Evolutionary conservation across 306 rosid genomes (phyloP), one percentile per base, ranked within the genome.

Genomic region (Ormosia emarginata): DNA sequence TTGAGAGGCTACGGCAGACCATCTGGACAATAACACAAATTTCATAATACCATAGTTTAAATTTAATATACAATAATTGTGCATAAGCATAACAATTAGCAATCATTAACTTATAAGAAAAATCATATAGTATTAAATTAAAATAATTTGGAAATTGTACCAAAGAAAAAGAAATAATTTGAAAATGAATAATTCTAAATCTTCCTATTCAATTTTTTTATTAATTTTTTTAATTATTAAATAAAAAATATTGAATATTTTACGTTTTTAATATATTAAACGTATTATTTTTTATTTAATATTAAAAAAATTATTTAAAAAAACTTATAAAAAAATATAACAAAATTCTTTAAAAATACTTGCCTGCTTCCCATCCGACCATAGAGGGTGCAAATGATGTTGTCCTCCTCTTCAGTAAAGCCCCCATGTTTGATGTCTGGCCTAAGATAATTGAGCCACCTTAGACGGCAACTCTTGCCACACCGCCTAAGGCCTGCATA

Each of bases 371-470:
- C 98, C 86, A 92, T 83, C 53, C 89, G 94, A 71, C 49, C 64
- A 83, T 88, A 89, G 84, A 94, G 95, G 80, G 78, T 74, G 69
- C 73, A 89, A 41, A 94, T 94, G 80, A 81, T 66, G 82, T 14
- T 83, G 87, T 94, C 97, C 65, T 94, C 98, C 78, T 92, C 92
- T 41, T 92, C 98, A 39, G 95, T 92, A 41, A 92, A 94, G 41
- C 93, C 89, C 73, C 98, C 98, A 67, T 89, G 98, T 81, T 90
- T 94, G 86, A 94, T 94, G 85, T 94, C 85, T 41, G 98, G 98
- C 81, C 97, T 87, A 2, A 94, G 93, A 87, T 94, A 94, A 67
- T 94, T 94, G 13, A 94, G 88, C 98, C 98, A 94, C 46, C 98
- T 57, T 41, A 94, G 73, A 71, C 98, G 94, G 87, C 98, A 92